phyloP scores from a whole-genome alignment of 495 filamentous ascomycete species.

The Talaromyces liani region DNA sequence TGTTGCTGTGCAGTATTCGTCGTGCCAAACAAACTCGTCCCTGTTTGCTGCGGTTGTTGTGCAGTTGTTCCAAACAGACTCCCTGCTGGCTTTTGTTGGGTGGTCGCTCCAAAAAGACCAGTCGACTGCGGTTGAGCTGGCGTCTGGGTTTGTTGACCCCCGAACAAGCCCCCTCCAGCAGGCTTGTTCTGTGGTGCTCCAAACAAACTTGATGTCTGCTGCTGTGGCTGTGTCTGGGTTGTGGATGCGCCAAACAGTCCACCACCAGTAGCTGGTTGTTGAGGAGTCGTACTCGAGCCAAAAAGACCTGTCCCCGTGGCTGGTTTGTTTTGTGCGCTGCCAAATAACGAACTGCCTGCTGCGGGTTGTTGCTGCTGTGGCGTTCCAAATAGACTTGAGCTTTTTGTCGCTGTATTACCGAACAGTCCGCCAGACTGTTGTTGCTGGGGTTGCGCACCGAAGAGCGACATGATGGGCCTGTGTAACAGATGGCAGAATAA shows the following conservation, averaged over 20 bases:
- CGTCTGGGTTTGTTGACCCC: conserved; percentile 5
- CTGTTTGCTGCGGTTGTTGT: conserved; percentile 26
- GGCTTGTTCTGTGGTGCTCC: conserved; percentile 13
- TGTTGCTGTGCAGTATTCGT: conserved; percentile 14
- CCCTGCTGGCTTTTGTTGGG: conserved; percentile 19
- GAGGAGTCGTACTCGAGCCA: conserved; percentile 13
- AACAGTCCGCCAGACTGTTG: conserved; percentile 21
- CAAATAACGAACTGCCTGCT: conserved; percentile 20
- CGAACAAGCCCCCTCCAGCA: conserved; percentile 8
- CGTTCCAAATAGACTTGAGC: conserved; percentile 26
- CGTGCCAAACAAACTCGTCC: conserved; percentile 15
- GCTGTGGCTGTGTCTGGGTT: conserved; percentile 19
- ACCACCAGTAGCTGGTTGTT: conserved; percentile 13
- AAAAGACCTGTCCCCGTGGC: conserved; percentile 11
- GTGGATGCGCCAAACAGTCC: conserved; percentile 23
- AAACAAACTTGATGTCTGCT: conserved; percentile 28
- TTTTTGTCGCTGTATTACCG: conserved; percentile 26
- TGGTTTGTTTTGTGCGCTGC: conserved; percentile 14
- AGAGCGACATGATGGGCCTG: conserved; percentile 30
- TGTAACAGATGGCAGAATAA: background rate
- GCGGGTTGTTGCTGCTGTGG: conserved; percentile 8
- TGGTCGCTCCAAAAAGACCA: conserved; percentile 18
- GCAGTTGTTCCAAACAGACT: conserved; percentile 30
- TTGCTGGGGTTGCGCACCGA: conserved; percentile 28
- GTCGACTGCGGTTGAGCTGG: conserved; percentile 8